These are phyloP conservation scores for Tirmania nivea DNA, from an alignment of 495 filamentous ascomycete genomes.

Conservation along the genomic window DNA sequence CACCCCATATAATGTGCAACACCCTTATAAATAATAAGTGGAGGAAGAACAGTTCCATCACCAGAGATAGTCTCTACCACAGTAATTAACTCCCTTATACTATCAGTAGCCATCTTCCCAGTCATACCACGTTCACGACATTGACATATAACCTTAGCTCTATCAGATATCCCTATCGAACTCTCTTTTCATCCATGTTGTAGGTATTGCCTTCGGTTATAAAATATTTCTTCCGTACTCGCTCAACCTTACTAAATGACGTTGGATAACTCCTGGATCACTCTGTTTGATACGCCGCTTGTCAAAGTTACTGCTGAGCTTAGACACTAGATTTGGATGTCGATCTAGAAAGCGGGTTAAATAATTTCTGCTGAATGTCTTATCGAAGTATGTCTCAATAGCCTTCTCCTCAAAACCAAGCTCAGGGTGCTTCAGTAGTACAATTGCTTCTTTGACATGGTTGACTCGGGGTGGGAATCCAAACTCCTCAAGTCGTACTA, in stretches of 20 bases:
- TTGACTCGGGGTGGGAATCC: neutral
- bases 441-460: neutral
- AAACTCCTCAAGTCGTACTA: neutral
- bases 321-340: neutral
- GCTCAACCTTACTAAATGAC: neutral
- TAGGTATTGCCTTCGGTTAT: neutral
- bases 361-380: neutral
- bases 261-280: neutral
- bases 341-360: neutral
- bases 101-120: neutral
- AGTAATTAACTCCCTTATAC: neutral
- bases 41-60: neutral
- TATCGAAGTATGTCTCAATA: neutral
- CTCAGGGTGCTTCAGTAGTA: neutral
- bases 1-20: neutral
- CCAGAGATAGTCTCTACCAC: neutral
- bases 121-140: neutral
- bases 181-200: neutral
- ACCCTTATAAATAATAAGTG: neutral
- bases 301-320: neutral
- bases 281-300: neutral
- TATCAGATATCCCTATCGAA: neutral
- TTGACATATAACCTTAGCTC: neutral
- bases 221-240: neutral
- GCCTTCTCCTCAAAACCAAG: neutral